Evolutionary conservation across 345 rosid species (phyloP).

Genomic region (Euphorbia lathyris): DNA sequence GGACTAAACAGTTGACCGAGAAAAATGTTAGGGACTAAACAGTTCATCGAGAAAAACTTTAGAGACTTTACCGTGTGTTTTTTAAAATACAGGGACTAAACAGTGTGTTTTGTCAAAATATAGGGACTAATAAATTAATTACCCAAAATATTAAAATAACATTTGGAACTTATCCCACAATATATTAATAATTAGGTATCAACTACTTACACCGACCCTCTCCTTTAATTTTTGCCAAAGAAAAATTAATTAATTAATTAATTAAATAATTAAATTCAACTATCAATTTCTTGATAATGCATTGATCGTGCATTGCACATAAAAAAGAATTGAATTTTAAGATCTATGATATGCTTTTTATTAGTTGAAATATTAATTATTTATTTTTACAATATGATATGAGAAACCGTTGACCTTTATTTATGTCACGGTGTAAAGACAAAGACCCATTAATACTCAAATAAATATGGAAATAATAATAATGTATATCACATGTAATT

Average conservation of each 20-base stretch:
- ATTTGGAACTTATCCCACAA: no score
- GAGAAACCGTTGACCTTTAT: conserved; percentile 23
- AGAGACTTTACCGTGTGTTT: no score
- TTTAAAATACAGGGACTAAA: no score
- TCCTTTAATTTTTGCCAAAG: not conserved
- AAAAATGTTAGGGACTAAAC: no score
- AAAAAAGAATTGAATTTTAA: not conserved
- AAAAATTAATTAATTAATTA: not conserved
- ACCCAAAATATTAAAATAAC: no score
- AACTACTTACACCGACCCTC: conserved; percentile 7
- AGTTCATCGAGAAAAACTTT: no score
- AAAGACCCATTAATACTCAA: not conserved
- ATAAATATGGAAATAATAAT: not conserved
- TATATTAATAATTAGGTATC: conserved; percentile 1
- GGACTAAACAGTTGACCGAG: no score
- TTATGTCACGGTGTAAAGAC: no score
- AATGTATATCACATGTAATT: conserved; percentile 18
- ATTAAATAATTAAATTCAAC: not conserved
- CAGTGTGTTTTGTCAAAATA: no score
- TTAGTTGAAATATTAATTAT: not conserved
- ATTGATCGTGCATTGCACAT: conserved; percentile 19
- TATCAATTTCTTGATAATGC: not conserved
- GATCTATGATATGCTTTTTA: not conserved
- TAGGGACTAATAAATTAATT: no score
- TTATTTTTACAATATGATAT: not conserved